Percentiles rank a stretch among this genome's conserved stretches.
Evolutionary conservation across 345 rosid species (phyloP).

Genomic region (Viola odorata): DNA sequence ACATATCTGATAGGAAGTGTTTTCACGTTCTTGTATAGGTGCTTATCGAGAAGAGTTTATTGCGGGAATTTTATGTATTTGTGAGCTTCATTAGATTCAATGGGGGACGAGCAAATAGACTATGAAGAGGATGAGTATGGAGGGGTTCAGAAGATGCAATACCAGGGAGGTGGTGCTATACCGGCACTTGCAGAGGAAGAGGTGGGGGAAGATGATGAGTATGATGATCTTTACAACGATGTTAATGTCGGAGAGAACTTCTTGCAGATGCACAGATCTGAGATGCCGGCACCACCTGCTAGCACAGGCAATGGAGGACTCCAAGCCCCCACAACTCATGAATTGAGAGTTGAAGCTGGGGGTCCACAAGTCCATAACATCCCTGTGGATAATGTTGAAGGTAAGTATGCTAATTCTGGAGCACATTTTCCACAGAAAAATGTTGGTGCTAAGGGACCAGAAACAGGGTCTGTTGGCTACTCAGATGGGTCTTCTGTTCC

Average conservation of each 20-base stretch:
- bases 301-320: conserved; percentile 33
- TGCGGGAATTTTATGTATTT: neutral
- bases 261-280: conserved; percentile 51
- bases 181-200: conserved; percentile 85
- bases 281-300: conserved; percentile 35
- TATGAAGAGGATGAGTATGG: conserved; percentile 49
- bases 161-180: conserved; percentile 72
- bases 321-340: conserved; percentile 31
- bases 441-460: conserved; percentile 34
- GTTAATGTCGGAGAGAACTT: conserved; percentile 83
- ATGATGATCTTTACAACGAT: conserved; percentile 81
- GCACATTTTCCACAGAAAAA: conserved; percentile 26
- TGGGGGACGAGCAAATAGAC: conserved; percentile 55
- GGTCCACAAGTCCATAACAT: conserved; percentile 31
- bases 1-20: neutral
- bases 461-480: conserved; percentile 42
- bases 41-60: neutral
- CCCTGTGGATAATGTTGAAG: conserved; percentile 41
- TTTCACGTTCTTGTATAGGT: conserved; percentile 1
- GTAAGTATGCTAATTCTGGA: conserved; percentile 38
- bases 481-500: conserved; percentile 40
- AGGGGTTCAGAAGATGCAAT: conserved; percentile 44
- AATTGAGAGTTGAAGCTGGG: conserved; percentile 34
- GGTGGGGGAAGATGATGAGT: conserved; percentile 72
- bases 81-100: conserved; percentile 26